Percentiles rank a stretch among this genome's conserved stretches.
Conservation (phyloP, 2,329 filamentous ascomycete genomes). For the Dendrostoma leiphaemia region DNA sequence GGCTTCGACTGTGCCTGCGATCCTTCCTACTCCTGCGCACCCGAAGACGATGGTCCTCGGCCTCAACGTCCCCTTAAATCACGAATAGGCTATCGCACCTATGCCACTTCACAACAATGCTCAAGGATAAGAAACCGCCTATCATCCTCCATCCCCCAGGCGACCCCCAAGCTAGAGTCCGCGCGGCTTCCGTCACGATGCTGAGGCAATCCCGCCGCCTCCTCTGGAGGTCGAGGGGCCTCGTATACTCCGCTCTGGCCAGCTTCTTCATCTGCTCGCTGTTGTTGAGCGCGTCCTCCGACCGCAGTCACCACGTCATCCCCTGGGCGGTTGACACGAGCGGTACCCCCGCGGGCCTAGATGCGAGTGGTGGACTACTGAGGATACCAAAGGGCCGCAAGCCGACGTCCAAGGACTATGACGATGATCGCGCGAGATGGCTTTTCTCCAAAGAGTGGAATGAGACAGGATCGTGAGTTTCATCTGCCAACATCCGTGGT, state of each 20-base stretch:
- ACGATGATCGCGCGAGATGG: slow-evolving; percentile 20
- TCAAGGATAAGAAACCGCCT: slow-evolving; percentile 11
- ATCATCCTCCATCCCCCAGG: slow-evolving; percentile 11
- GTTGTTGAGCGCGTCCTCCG: slow-evolving; percentile 35
- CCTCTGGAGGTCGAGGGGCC: slow-evolving; percentile 34
- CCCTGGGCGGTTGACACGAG: slow-evolving; percentile 25
- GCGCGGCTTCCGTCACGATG: slow-evolving; percentile 26
- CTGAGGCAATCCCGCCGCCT: slow-evolving; percentile 21
- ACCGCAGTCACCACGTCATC: slow-evolving; percentile 33
- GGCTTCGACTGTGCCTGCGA: neutral
- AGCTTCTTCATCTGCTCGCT: slow-evolving; percentile 43
- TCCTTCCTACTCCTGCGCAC: neutral
- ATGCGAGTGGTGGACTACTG: slow-evolving; percentile 9
- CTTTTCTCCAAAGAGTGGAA: slow-evolving; percentile 40
- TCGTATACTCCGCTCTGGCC: slow-evolving; percentile 40
- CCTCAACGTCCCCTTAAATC: slow-evolving; percentile 6
- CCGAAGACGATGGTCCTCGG: slow-evolving; percentile 12
- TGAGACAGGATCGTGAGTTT: slow-evolving; percentile 33
- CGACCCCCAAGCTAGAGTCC: slow-evolving; percentile 11
- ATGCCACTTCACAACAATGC: slow-evolving; percentile 11
- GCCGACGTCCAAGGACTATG: slow-evolving; percentile 15
- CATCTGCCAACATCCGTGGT: neutral
- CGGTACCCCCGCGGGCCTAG: slow-evolving; percentile 12
- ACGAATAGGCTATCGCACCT: slow-evolving; percentile 6
- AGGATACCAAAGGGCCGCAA: slow-evolving; percentile 6